These are phyloP conservation scores for Dioscorea cayenensis DNA, from an alignment of 116 monocot species.

Conservation along the genomic window DNA sequence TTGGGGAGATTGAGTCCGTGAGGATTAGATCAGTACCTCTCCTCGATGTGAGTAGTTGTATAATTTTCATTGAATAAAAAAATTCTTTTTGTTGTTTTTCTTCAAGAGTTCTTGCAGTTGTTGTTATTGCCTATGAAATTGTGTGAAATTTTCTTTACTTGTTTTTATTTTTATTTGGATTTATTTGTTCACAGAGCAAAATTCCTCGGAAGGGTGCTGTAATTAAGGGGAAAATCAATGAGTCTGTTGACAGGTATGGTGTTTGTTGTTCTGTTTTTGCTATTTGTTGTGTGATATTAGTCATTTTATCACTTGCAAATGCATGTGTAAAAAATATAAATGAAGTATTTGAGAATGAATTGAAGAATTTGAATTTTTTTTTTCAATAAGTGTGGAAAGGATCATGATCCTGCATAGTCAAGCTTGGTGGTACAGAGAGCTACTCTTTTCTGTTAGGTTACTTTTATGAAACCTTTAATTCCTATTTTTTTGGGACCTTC, in stretches of 20 bases:
- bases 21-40: conserved; percentile 86
- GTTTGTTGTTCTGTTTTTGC: background rate
- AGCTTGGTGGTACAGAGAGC: no score
- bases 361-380: background rate
- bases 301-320: background rate
- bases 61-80: background rate
- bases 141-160: background rate
- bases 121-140: background rate
- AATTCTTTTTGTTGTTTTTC: background rate
- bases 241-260: conserved; percentile 68
- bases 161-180: background rate
- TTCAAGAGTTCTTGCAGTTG: background rate
- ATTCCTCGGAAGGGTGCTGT: conserved; percentile 73
- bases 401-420: background rate
- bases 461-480: no score
- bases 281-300: background rate
- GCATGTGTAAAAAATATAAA: background rate
- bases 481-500: no score
- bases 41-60: conserved; percentile 43
- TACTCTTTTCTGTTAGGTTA: no score
- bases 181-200: conserved; percentile 50
- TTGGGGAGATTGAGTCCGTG: conserved; percentile 80
- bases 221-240: conserved; percentile 68
- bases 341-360: background rate
- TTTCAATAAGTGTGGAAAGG: background rate